Base-by-base conservation (phyloP, 2,329 filamentous ascomycete genomes). In the Fusarium camptoceras region DNA sequence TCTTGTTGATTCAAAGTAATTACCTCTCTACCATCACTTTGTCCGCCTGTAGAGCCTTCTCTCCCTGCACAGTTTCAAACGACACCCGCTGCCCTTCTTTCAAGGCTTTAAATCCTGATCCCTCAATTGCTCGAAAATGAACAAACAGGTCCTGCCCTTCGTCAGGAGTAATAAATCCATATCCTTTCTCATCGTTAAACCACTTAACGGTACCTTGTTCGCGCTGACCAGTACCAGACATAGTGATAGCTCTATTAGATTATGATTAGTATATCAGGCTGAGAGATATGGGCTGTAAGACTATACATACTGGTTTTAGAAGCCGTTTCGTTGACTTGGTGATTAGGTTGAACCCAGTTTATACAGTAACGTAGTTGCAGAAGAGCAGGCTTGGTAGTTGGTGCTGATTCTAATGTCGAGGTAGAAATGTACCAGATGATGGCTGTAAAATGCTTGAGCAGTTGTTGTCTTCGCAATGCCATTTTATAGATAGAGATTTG, bases 241-340 rank as follows among this genome's bases (percentile, higher is more conserved):
- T 25, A n/a, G n/a, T 30, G 20, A 24, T 16, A n/a, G 16, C 16
- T 37, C 34, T 37, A 37, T 37, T 6, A 11, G 10, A 11, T 37
- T 6, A 6, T n/a, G 11, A 2, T 37, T n/a, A n/a, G 34, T 37
- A n/a, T 6, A 6, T 18, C 0, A 37, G 16, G 16, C 9, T 11
- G 16, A 18, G 16, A 4, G 9, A 1, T 37, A 10, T 11, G 3
- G 8, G 15, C 4, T 34, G 31, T 34, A 16, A 9, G 15, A 6
- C 31, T 37, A 18, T 37, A 18, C 9, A 18, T 37, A 37, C 31
- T 11, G 31, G 1, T 3, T 34, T 10, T 18, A 3, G 5, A 34
- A 10, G 10, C 6, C 1, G 8, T 3, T 10, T 18, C 4, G 6
- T 10, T 2, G 6, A 18, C 16, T 18, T 0, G 3, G 5, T 18